A percentile compares a stretch with the other conserved stretches of the same genome.
Conservation (phyloP, 1,284 basidiomycete genomes). For the Ustilago trichophora region DNA sequence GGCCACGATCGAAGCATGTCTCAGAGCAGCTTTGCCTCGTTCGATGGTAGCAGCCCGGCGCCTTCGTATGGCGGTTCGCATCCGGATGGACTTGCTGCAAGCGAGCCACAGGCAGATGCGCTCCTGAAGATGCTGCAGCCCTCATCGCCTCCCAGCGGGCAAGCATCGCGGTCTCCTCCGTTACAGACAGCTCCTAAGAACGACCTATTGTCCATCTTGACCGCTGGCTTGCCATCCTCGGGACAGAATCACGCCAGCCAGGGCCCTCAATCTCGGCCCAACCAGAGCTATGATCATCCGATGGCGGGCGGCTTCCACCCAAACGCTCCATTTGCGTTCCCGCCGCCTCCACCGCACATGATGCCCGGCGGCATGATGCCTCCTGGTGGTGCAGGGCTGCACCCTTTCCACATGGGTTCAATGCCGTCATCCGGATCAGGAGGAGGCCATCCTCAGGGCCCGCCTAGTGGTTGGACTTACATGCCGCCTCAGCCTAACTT, state of each 20-base stretch:
- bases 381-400: constrained; percentile 13
- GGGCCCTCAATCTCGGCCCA: constrained; percentile 12
- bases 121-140: constrained; percentile 39
- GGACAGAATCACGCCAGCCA: constrained; percentile 8
- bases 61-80: constrained; percentile 5
- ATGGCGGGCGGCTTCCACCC: constrained; percentile 20
- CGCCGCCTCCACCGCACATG: constrained; percentile 40
- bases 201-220: constrained; percentile 44
- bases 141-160: constrained; percentile 1
- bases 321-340: constrained; percentile 29
- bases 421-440: constrained; percentile 15
- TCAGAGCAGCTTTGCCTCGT: constrained; percentile 35
- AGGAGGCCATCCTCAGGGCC: constrained; percentile 14
- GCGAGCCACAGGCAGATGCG: constrained; percentile 26
- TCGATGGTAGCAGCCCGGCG: constrained; percentile 13
- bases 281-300: constrained; percentile 12
- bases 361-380: constrained; percentile 33
- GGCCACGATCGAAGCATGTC: constrained; percentile 33
- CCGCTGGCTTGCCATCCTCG: constrained; percentile 19
- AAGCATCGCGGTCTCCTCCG: constrained; percentile 12
- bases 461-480: constrained; percentile 21
- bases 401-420: constrained; percentile 34
- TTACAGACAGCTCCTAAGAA: constrained; percentile 29
- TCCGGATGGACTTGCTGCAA: constrained; percentile 10
- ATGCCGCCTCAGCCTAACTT: constrained; percentile 26